Percentiles rank a stretch among this genome's conserved stretches.
These are phyloP conservation scores for Boletus tylopilopsis DNA, from an alignment of 768 basidiomycete genomes.

Conservation along the genomic window DNA sequence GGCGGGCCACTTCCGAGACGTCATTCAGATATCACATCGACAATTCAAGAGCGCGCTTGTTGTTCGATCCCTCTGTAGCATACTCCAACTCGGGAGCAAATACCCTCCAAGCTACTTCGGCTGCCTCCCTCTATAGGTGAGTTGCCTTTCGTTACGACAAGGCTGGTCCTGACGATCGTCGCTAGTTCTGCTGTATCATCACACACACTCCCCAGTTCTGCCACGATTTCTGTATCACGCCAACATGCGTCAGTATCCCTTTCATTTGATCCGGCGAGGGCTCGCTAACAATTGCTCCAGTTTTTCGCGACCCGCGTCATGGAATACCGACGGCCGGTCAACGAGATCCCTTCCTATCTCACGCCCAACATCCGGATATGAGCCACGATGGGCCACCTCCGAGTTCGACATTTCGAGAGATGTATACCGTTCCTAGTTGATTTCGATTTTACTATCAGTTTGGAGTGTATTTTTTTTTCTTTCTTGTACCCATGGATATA, in stretches of 20 bases:
- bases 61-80: slow-evolving; percentile 47
- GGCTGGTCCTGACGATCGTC: slow-evolving; percentile 1
- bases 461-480: not conserved
- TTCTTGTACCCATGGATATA: no score
- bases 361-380: slow-evolving; percentile 8
- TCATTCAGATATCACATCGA: slow-evolving; percentile 14
- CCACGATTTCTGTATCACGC: slow-evolving; percentile 5
- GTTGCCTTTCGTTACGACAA: slow-evolving; percentile 8
- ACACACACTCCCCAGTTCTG: slow-evolving; percentile 30
- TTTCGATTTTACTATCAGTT: no score
- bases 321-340: slow-evolving; percentile 1
- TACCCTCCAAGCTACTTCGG: not conserved
- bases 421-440: slow-evolving; percentile 18
- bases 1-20: slow-evolving; percentile 8
- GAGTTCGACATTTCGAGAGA: slow-evolving; percentile 19
- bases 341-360: not conserved
- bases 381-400: slow-evolving; percentile 23
- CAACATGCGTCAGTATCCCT: slow-evolving; percentile 21
- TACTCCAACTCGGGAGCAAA: slow-evolving; percentile 33
- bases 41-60: slow-evolving; percentile 15
- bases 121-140: slow-evolving; percentile 57
- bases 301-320: slow-evolving; percentile 4
- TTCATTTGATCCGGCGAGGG: not conserved
- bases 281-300: slow-evolving; percentile 5
- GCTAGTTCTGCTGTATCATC: slow-evolving; percentile 53